phyloP scores from a whole-genome alignment of 805 yeast genomes.

The Yamadazyma philogaea region DNA sequence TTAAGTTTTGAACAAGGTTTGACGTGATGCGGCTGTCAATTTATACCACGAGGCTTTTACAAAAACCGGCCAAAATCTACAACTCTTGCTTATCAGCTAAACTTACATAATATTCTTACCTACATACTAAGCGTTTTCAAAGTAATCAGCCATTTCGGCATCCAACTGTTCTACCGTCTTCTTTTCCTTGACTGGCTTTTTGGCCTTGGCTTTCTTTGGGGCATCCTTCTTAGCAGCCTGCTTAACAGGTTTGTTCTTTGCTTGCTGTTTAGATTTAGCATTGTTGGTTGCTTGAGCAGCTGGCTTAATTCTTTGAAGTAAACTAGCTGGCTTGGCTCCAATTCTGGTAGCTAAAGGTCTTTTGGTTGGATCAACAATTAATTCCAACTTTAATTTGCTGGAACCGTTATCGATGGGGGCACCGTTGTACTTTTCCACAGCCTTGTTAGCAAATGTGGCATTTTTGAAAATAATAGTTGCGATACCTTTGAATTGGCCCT shows the following conservation, averaged over 20 bases:
- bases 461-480: slow-evolving; percentile 80
- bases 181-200: slow-evolving; percentile 38
- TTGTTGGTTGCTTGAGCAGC: slow-evolving; percentile 13
- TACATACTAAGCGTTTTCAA: slow-evolving; percentile 37
- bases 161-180: slow-evolving; percentile 92
- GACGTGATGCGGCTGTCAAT: too few species aligned
- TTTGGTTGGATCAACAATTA: slow-evolving; percentile 80
- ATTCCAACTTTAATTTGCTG: slow-evolving; percentile 69
- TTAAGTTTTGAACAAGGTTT: too few species aligned
- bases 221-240: slow-evolving; percentile 14
- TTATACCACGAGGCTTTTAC: too few species aligned
- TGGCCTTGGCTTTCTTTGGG: slow-evolving; percentile 4
- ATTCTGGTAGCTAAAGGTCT: slow-evolving; percentile 76
- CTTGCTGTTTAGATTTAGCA: slow-evolving; percentile 11
- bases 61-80: too few species aligned
- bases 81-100: not conserved
- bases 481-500: slow-evolving; percentile 87
- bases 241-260: slow-evolving; percentile 10
- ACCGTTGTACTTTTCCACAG: slow-evolving; percentile 82
- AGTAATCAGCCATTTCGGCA: slow-evolving; percentile 97
- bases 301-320: slow-evolving; percentile 20
- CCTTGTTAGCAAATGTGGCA: slow-evolving; percentile 67
- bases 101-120: not conserved
- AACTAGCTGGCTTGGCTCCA: slow-evolving; percentile 36
- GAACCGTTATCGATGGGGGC: slow-evolving; percentile 92